Conservation (phyloP, 495 filamentous ascomycete genomes). For the Amniculicola lignicola region DNA sequence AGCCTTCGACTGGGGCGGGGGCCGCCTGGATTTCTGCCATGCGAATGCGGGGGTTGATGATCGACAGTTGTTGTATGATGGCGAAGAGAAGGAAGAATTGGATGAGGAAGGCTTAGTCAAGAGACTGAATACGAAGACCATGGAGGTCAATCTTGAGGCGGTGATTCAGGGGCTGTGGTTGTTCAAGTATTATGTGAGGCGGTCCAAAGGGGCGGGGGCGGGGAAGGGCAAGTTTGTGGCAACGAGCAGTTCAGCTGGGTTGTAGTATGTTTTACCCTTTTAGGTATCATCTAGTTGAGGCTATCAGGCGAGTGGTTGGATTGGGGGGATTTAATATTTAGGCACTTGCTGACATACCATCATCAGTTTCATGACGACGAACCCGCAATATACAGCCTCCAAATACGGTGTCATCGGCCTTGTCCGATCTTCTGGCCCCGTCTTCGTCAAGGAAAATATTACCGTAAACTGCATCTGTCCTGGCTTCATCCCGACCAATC, state of each 20-base stretch:
- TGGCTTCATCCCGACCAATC: constrained; percentile 40
- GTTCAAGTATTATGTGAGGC: constrained; percentile 44
- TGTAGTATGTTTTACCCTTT: constrained; percentile 23
- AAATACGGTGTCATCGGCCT: constrained; percentile 45
- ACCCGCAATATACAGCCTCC: constrained; percentile 41
- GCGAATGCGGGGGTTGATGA: constrained; percentile 50
- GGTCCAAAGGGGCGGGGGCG: constrained; percentile 23
- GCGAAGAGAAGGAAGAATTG: constrained; percentile 23
- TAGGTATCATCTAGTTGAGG: too few species aligned
- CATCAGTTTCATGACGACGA: constrained; percentile 31
- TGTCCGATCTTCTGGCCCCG: constrained; percentile 34
- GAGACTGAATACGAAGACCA: constrained; percentile 42
- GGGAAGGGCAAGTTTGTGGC: constrained; percentile 31
- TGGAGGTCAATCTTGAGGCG: constrained; percentile 47
- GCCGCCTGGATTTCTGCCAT: constrained; percentile 46
- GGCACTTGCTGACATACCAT: constrained; percentile 2
- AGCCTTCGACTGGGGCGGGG: constrained; percentile 40
- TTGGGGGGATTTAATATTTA: too few species aligned
- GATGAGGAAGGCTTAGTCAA: constrained; percentile 36
- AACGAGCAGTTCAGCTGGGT: constrained; percentile 19
- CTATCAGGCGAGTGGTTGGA: too few species aligned
- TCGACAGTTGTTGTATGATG: constrained; percentile 27
- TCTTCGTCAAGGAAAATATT: constrained; percentile 39
- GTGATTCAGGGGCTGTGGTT: constrained; percentile 48
- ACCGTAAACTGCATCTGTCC: constrained; percentile 45